Conservation (phyloP, 2,329 filamentous ascomycete species). For the Didymella arachidicola region DNA sequence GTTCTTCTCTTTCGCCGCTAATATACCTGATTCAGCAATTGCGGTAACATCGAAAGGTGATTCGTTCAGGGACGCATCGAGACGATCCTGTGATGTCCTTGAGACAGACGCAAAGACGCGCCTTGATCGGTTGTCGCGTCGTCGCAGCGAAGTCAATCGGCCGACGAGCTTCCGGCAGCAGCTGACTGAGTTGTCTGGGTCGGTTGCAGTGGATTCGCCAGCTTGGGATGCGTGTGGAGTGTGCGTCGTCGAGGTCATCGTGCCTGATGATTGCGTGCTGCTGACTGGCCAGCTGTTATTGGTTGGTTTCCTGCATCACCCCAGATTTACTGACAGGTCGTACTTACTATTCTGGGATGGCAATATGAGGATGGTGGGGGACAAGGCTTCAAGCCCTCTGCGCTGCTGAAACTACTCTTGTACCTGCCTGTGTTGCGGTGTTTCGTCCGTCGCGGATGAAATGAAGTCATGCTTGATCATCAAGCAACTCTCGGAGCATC, state of each 20-base stretch:
- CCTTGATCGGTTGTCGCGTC: slow-evolving; percentile 12
- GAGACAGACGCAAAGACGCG: slow-evolving; percentile 31
- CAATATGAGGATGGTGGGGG: background rate
- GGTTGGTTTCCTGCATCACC: slow-evolving; percentile 26
- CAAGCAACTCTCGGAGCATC: slow-evolving; percentile 3
- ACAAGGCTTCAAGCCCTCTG: background rate
- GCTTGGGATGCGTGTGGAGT: slow-evolving; percentile 13
- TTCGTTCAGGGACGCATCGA: slow-evolving; percentile 45
- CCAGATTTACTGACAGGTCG: slow-evolving; percentile 1
- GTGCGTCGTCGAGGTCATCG: slow-evolving; percentile 32
- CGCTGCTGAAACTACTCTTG: background rate
- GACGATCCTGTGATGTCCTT: slow-evolving; percentile 38
- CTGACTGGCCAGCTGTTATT: slow-evolving; percentile 33
- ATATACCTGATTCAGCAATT: slow-evolving; percentile 25
- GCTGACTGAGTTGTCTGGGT: slow-evolving; percentile 17
- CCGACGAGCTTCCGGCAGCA: slow-evolving; percentile 21
- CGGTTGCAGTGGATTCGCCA: slow-evolving; percentile 10
- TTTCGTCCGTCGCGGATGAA: slow-evolving; percentile 15
- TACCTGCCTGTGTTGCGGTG: background rate
- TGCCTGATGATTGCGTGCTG: slow-evolving; percentile 39
- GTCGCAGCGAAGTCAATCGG: slow-evolving; percentile 22
- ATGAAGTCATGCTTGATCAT: slow-evolving; percentile 17
- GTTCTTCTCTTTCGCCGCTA: slow-evolving; percentile 37
- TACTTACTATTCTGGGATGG: slow-evolving; percentile 20
- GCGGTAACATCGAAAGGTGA: slow-evolving; percentile 30